Percentiles rank a stretch among this genome's conserved stretches.
Conservation (phyloP, 495 filamentous ascomycete species). For the Daldinia vernicosa region DNA sequence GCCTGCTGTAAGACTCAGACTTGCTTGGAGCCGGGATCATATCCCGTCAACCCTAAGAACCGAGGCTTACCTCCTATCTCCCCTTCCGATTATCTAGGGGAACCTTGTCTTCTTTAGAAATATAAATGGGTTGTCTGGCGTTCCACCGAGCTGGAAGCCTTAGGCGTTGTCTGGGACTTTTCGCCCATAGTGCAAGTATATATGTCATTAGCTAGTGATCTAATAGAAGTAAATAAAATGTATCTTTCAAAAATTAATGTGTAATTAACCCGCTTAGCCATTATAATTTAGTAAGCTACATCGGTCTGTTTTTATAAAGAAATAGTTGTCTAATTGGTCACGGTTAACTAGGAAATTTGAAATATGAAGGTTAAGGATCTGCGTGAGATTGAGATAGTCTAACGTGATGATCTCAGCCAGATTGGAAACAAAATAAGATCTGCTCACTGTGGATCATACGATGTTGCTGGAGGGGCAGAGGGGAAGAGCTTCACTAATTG, state of each 20-base stretch:
- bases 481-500: neutral
- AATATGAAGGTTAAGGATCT: neutral
- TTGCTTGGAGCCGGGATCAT: neutral
- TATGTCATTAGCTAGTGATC: neutral
- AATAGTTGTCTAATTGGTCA: too few relatives aligned
- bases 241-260: too few relatives aligned
- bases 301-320: too few relatives aligned
- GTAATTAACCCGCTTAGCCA: too few relatives aligned
- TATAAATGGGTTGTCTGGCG: slow-evolving; percentile 1
- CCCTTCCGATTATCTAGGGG: neutral
- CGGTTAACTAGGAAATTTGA: too few relatives aligned
- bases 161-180: slow-evolving; percentile 7
- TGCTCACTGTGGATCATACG: neutral
- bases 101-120: neutral
- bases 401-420: neutral
- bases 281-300: too few relatives aligned
- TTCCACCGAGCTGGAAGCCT: slow-evolving; percentile 17
- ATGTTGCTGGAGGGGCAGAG: neutral
- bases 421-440: neutral
- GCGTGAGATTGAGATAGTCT: neutral
- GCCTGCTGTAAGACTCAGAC: neutral
- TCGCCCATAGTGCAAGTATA: slow-evolving; percentile 4
- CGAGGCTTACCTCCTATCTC: neutral
- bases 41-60: neutral
- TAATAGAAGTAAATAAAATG: too few relatives aligned